Percentiles rank a stretch among this genome's conserved stretches.
Conservation (phyloP, 768 basidiomycete species). For the Boletales sp. region DNA sequence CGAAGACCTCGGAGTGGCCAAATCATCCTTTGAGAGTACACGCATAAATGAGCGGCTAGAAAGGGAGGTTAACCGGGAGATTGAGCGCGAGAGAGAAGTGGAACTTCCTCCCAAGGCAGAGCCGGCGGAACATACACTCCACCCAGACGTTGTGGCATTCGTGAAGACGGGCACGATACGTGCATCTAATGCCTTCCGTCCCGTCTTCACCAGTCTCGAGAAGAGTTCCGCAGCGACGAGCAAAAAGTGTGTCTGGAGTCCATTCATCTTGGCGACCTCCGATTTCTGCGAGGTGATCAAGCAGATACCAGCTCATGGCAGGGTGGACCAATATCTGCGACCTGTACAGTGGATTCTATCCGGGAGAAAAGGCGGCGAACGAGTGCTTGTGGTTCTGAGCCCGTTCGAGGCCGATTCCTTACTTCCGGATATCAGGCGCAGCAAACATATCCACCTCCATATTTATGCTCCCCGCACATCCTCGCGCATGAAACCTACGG, state of each 20-base stretch:
- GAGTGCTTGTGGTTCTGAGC: slow-evolving; percentile 2
- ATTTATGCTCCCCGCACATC: background rate
- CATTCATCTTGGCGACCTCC: background rate
- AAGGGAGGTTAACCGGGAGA: slow-evolving; percentile 6
- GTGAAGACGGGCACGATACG: background rate
- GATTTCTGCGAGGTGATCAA: slow-evolving; percentile 1
- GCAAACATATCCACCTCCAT: slow-evolving; percentile 2
- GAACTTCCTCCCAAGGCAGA: background rate
- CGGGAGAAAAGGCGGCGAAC: background rate
- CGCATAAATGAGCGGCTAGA: slow-evolving; percentile 43
- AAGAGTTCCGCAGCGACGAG: background rate
- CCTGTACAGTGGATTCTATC: slow-evolving; percentile 4
- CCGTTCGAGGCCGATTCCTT: background rate
- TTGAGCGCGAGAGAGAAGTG: background rate
- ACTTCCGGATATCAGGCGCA: background rate
- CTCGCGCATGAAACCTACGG: background rate
- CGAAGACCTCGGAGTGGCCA: slow-evolving; percentile 7
- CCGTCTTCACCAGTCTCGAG: background rate
- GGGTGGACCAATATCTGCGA: background rate
- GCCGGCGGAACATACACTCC: background rate
- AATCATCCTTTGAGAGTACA: slow-evolving; percentile 1
- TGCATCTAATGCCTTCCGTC: background rate
- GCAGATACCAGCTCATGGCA: background rate
- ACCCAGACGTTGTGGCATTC: slow-evolving; percentile 1
- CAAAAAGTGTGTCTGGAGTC: background rate